phyloP scores from a whole-genome alignment of 805 yeast species.

The Zygosaccharomyces pseudorouxii region DNA sequence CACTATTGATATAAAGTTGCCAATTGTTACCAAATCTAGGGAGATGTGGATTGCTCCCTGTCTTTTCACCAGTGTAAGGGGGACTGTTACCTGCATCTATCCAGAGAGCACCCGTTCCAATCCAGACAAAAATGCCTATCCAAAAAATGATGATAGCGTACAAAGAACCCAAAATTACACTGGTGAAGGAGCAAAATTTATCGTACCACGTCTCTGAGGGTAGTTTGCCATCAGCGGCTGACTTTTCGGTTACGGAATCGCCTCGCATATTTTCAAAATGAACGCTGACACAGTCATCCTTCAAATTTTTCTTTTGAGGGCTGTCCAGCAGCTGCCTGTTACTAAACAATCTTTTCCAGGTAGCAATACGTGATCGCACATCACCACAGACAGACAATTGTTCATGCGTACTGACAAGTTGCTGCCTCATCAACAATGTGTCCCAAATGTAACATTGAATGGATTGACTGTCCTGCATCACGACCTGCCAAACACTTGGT shows the following conservation, averaged over 20 bases:
- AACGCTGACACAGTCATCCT: constrained; percentile 1
- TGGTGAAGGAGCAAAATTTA: constrained; percentile 25
- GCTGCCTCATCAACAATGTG: constrained; percentile 41
- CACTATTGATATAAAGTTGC: constrained; percentile 43
- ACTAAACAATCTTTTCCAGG: constrained; percentile 21
- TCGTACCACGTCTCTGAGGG: constrained; percentile 36
- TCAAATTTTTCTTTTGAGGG: neutral
- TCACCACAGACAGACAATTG: constrained; percentile 26
- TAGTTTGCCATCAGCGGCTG: constrained; percentile 16
- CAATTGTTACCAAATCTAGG: constrained; percentile 35
- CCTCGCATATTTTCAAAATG: constrained; percentile 3
- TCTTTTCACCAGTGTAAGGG: constrained; percentile 26
- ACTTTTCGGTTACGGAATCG: neutral
- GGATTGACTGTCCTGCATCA: constrained; percentile 41
- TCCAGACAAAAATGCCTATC: constrained; percentile 39
- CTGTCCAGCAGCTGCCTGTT: neutral
- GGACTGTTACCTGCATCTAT: constrained; percentile 26
- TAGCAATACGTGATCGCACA: constrained; percentile 29
- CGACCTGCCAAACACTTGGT: constrained; percentile 39
- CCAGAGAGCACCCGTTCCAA: constrained; percentile 36
- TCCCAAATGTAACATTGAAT: constrained; percentile 40
- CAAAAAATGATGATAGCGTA: constrained; percentile 35
- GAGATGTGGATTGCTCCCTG: constrained; percentile 23
- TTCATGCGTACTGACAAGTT: constrained; percentile 30
- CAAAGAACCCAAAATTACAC: constrained; percentile 34